Conservation (phyloP, 176 grass and related monocot species). For the Tillandsia leiboldiana region DNA sequence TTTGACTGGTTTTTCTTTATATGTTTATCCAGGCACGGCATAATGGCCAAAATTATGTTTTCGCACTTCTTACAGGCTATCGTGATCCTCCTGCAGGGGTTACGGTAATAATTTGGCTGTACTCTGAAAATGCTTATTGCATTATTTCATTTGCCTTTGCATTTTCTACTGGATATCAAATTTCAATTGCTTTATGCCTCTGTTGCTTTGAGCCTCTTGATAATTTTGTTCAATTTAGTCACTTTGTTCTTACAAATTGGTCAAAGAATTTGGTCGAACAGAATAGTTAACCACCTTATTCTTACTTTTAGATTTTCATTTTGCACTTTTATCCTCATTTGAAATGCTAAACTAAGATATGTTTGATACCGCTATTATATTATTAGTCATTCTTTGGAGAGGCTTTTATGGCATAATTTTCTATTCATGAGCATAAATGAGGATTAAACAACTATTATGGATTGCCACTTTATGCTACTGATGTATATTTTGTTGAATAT, state of each 20-base stretch:
- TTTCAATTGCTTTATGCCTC: too few relatives aligned
- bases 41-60: conserved; percentile 89
- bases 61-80: conserved; percentile 95
- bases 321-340: neutral
- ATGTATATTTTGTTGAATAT: neutral
- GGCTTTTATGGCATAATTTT: neutral
- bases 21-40: conserved; percentile 63
- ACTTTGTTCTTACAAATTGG: too few relatives aligned
- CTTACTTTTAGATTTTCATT: neutral
- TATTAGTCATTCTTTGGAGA: neutral
- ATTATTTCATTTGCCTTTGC: neutral
- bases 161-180: too few relatives aligned
- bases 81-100: conserved; percentile 93
- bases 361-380: neutral
- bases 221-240: too few relatives aligned
- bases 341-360: neutral
- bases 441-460: neutral
- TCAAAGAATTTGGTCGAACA: neutral
- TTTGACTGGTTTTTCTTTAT: neutral
- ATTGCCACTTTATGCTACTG: neutral
- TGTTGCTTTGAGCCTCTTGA: too few relatives aligned
- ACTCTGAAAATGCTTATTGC: too few relatives aligned
- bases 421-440: neutral
- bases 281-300: neutral
- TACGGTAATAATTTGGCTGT: conserved; percentile 32